Base-by-base conservation (phyloP, 176 grass and related monocot species). In the Oryza rufipogon region DNA sequence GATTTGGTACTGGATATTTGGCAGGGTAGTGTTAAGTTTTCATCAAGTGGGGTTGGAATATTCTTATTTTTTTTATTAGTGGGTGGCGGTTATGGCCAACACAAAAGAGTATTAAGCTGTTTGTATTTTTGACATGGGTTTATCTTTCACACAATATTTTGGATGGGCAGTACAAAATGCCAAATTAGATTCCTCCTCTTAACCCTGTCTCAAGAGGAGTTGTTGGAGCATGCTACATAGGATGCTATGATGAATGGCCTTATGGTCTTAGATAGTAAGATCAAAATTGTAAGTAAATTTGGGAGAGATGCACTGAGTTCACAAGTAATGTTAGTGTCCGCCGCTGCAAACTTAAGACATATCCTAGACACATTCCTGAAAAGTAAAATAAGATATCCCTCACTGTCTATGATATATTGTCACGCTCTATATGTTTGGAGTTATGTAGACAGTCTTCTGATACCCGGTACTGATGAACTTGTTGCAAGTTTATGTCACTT, bases 381-480 rank as follows among this genome's bases (percentile, higher is more conserved):
- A 79, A 68, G 15, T 44, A 56, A 64, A 25, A 64, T 49, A 7
- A 23, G 34, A 28, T 44, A 17, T 34, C 16, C 28, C 17, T 42
- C 36, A 3, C 17, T 2, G 44, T 12, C 23, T 28, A 3, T 56
- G 46, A 20, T 11, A 39, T 25, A 15, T 61, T 14, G 66, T 42
- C 15, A 25, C 68, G 48, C n/a, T 52, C 7, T 38, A 42, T 5
- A 10, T 36, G 26, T 54, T 10, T 36, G 34, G 4, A 36, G 34
- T 36, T 36, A 36, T 36, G 34, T 36, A 36, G 34, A 36, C 34
- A 45, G 71, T 81, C n/a, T 64, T 77, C 12, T 77, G 4, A 58
- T 71, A 22, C 67, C 69, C 20, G 30, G 17, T 66, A 12, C 1
- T 2, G 15, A 71, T 77, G 65, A 68, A 68, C 63, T 78, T 83